Conservation (phyloP, 306 rosid genomes). For the Lathyrus tuberosus region DNA sequence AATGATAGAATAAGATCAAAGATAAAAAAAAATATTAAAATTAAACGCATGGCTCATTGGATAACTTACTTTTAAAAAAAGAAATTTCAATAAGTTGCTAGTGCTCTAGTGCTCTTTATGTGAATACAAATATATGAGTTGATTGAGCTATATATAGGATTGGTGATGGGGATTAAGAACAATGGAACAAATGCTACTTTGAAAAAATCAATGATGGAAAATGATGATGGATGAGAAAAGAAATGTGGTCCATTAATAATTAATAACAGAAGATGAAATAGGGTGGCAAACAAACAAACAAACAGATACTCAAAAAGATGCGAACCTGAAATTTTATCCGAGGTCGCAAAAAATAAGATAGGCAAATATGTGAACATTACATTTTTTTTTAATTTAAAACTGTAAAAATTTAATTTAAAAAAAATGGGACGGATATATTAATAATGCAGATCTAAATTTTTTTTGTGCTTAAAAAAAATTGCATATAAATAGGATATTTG, state of each 20-base stretch:
- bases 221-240: slow-evolving; percentile 5
- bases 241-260: not conserved
- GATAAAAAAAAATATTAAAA: not conserved
- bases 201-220: too few relatives aligned
- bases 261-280: not conserved
- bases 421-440: too few relatives aligned
- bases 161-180: slow-evolving; percentile 3
- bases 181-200: not conserved
- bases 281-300: too few relatives aligned
- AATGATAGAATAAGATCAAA: not conserved
- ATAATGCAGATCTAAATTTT: too few relatives aligned
- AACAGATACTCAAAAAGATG: too few relatives aligned
- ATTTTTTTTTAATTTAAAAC: too few relatives aligned
- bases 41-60: not conserved
- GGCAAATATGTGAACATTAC: too few relatives aligned
- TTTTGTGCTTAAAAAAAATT: too few relatives aligned
- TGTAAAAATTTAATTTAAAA: too few relatives aligned
- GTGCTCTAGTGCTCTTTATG: not conserved
- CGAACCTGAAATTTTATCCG: too few relatives aligned
- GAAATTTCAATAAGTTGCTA: not conserved
- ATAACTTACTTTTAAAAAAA: not conserved
- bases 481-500: too few relatives aligned
- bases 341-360: too few relatives aligned
- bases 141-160: slow-evolving; percentile 33
- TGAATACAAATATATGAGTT: not conserved